Conservation (phyloP, 2,329 filamentous ascomycete genomes). For the Trichoderma semiorbis region DNA sequence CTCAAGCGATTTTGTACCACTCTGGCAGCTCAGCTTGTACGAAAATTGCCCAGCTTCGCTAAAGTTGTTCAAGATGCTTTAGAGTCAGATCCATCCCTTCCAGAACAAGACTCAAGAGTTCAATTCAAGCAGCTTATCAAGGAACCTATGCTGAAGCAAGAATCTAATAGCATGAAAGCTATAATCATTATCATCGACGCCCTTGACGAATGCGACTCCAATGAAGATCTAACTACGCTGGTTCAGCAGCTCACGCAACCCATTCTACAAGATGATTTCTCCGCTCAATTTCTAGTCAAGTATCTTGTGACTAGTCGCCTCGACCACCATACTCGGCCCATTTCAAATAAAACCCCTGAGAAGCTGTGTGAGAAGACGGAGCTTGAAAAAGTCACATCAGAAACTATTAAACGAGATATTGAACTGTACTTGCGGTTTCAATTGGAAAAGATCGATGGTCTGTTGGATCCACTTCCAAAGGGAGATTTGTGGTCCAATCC, state of each 20-base stretch:
- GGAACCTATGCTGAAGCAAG: background rate
- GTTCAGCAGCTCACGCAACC: conserved; percentile 21
- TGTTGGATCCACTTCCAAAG: background rate
- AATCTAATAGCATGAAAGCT: rapidly evolving
- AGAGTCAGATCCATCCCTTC: background rate
- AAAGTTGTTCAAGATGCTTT: background rate
- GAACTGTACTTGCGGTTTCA: background rate
- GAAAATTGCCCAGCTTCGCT: conserved; percentile 25
- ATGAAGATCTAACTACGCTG: conserved; percentile 30
- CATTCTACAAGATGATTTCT: background rate
- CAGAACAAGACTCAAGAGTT: background rate
- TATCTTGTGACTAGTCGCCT: conserved; percentile 33
- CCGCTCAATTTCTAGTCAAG: conserved; percentile 24
- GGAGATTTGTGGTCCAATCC: background rate
- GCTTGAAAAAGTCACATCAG: background rate
- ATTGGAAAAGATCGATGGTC: background rate
- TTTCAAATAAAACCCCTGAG: conserved; percentile 26
- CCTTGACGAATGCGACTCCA: conserved; percentile 26
- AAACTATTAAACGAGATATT: conserved; percentile 29
- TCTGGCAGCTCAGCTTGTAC: conserved; percentile 34
- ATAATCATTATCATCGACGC: conserved; percentile 36
- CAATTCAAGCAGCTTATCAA: conserved; percentile 21
- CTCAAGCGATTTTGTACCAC: conserved; percentile 38
- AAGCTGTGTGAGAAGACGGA: background rate
- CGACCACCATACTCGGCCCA: conserved; percentile 25